Base-by-base conservation (phyloP, 805 yeast species). In the Zygosaccharomyces pseudorouxii region DNA sequence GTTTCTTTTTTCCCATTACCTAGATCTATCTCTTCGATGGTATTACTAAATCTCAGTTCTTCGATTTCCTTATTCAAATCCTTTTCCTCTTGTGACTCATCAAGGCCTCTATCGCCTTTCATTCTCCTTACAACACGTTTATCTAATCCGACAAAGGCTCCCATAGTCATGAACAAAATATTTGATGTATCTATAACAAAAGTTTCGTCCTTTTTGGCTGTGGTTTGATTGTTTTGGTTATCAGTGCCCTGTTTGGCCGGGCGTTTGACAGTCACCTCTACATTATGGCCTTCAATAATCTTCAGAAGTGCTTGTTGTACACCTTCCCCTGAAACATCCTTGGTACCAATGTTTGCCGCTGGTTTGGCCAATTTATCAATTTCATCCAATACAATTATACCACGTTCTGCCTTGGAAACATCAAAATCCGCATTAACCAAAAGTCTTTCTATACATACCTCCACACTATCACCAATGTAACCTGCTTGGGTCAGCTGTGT, bases 401-500 rank as follows among this genome's bases (percentile, higher is more conserved):
- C 86, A 48, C 72, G 71, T 55, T 80, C 81, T 25, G 80, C 75
- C 33, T 70, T 70, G 8, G 72, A 75, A 20, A 78, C 76, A 54
- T 79, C 79, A 53, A 72, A 77, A 38, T 74, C 75, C 3, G 83
- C 73, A 52, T 68, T 73, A 2, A 73, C 74, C 42, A 79, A 60
- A 18, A 80, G 63, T 48, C 81, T 70, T 57, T 77, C 79, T 20
- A 80, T 71, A 54, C 84, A 79, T 27, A 74, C 66, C 51, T 80
- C 84, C 14, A 78, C 81, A 61, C 80, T 84, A 50, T 80, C 84
- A 20, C 85, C 85, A 38, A 80, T 78, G 55, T 80, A 80, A 5
- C 85, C 85, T 0, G 84, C 82, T 56, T 80, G 84, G 0, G 85
- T 80, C 49, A 80, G 57, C 38, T 81, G 77, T 0, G 85, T 80